Conservation (phyloP, 1,139 yeast genomes). For the Suhomyces bribrorum region DNA sequence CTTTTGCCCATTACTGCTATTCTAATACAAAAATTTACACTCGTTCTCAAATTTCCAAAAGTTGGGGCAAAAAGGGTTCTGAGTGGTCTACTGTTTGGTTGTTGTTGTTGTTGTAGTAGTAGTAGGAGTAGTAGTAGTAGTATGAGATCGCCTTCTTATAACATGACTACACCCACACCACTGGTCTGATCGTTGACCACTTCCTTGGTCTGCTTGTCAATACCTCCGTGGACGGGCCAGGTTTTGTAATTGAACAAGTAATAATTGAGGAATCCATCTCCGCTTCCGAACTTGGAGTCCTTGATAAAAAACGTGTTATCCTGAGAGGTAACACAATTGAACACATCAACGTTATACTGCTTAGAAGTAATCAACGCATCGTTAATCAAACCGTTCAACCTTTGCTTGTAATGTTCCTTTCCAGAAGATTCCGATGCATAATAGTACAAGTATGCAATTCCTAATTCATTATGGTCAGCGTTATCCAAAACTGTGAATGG, state of each 20-base stretch:
- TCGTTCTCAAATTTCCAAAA: no score
- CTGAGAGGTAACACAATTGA: conserved; percentile 88
- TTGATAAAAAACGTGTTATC: conserved; percentile 84
- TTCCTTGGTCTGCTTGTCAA: conserved; percentile 54
- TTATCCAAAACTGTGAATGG: conserved; percentile 85
- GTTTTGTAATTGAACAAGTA: conserved; percentile 89
- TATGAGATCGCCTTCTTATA: conserved; percentile 45
- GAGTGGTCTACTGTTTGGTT: no score
- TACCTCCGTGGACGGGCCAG: conserved; percentile 79
- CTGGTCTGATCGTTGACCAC: conserved; percentile 58
- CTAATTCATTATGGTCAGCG: conserved; percentile 63
- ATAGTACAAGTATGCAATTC: conserved; percentile 87
- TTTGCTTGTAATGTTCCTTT: conserved; percentile 44
- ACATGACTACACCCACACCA: conserved; percentile 87
- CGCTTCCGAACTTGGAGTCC: conserved; percentile 84
- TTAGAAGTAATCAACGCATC: conserved; percentile 83
- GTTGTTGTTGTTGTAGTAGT: no score
- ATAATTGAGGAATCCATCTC: conserved; percentile 90
- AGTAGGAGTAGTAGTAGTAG: no score
- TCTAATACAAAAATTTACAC: no score
- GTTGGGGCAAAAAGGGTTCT: no score
- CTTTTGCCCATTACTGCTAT: no score
- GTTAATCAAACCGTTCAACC: conserved; percentile 61
- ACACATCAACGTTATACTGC: conserved; percentile 73
- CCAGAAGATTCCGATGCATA: conserved; percentile 69